phyloP scores from a whole-genome alignment of 257 asterid species.

The Asclepias syriaca region DNA sequence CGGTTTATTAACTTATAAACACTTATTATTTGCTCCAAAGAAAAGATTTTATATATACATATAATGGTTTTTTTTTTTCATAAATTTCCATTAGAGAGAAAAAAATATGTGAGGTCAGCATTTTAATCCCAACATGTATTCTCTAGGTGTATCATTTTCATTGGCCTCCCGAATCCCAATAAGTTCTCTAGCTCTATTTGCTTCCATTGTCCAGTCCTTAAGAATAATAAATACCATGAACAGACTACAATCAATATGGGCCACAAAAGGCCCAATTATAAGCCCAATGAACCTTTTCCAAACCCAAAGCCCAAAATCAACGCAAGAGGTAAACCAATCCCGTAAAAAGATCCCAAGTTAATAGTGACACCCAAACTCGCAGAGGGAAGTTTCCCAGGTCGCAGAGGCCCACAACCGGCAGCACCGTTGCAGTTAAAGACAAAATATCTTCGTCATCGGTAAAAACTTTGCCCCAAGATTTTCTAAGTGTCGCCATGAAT shows the following conservation, averaged over 20 bases:
- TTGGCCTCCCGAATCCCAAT: slow-evolving; percentile 21
- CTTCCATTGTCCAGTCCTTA: slow-evolving; percentile 43
- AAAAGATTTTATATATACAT: no score
- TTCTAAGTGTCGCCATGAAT: slow-evolving; percentile 24
- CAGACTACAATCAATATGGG: slow-evolving; percentile 46
- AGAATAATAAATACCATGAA: slow-evolving; percentile 33
- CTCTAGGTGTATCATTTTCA: background rate
- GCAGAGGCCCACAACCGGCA: slow-evolving; percentile 66
- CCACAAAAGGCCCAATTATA: slow-evolving; percentile 53
- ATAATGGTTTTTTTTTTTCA: no score
- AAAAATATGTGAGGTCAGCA: background rate
- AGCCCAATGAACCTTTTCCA: slow-evolving; percentile 47
- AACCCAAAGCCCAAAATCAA: slow-evolving; percentile 38
- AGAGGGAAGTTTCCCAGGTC: slow-evolving; percentile 77
- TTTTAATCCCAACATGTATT: background rate
- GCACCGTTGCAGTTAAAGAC: slow-evolving; percentile 32
- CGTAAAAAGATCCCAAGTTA: slow-evolving; percentile 58
- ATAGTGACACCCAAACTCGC: slow-evolving; percentile 38
- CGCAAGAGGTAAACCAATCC: slow-evolving; percentile 57
- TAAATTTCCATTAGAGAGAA: no score
- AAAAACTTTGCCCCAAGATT: slow-evolving; percentile 40
- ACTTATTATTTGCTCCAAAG: no score
- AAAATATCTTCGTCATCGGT: slow-evolving; percentile 39
- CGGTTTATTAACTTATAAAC: no score
- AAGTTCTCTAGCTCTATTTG: slow-evolving; percentile 40